phyloP scores from a whole-genome alignment of 176 grass and related monocot genomes.

The Hsuehochloa calcarea region DNA sequence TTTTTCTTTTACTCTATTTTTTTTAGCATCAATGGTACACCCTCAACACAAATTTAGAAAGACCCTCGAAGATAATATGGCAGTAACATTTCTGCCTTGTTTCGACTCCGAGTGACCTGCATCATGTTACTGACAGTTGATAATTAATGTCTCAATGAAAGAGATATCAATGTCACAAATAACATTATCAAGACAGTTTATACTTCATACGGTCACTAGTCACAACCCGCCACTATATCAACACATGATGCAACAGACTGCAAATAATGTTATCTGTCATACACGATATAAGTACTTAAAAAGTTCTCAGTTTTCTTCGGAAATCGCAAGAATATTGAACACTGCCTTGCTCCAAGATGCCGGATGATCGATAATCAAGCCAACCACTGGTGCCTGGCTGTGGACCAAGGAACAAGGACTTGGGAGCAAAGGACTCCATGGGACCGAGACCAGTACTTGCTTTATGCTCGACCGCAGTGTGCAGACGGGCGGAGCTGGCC shows the following conservation, averaged over 20 bases:
- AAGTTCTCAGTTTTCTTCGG: neutral
- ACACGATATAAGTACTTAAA: neutral
- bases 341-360: neutral
- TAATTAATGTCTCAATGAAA: neutral
- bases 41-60: neutral
- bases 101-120: neutral
- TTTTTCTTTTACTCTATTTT: too few relatives aligned
- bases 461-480: neutral
- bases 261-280: neutral
- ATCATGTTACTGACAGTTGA: neutral
- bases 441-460: neutral
- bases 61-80: neutral
- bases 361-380: neutral
- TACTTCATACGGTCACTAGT: neutral
- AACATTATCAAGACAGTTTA: neutral
- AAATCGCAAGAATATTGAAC: neutral
- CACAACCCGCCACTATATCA: neutral
- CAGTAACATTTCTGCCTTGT: neutral
- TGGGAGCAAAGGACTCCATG: neutral
- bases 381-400: neutral
- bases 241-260: neutral
- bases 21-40: too few relatives aligned
- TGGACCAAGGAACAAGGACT: neutral
- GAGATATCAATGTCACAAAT: neutral
- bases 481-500: too few relatives aligned